These are phyloP conservation scores for Pachysandra terminalis DNA, from an alignment of 164 flowering plant species.

Conservation along the genomic window DNA sequence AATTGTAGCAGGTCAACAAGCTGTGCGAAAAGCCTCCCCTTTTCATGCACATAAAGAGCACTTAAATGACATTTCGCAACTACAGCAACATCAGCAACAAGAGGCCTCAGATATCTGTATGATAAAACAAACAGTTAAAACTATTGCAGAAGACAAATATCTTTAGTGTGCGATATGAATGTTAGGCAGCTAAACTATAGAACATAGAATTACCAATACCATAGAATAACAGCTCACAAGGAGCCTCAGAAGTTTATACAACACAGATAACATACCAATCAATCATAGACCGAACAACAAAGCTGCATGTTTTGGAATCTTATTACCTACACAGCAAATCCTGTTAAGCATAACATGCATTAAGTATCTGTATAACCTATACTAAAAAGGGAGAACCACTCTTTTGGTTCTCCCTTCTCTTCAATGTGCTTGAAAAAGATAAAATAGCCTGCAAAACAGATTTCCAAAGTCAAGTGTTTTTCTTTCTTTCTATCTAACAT, in stretches of 20 bases:
- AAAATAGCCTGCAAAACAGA: too few relatives aligned
- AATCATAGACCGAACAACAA: neutral
- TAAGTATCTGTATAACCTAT: too few relatives aligned
- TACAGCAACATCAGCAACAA: constrained; percentile 91
- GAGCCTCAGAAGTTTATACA: neutral
- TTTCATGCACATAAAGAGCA: constrained; percentile 77
- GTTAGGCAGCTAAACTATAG: neutral
- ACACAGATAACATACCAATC: neutral
- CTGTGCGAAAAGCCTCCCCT: constrained; percentile 89
- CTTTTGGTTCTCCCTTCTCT: too few relatives aligned
- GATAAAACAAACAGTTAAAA: neutral
- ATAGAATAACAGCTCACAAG: neutral
- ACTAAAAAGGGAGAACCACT: too few relatives aligned
- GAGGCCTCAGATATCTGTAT: constrained; percentile 72
- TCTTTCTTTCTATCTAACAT: too few relatives aligned
- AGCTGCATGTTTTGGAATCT: neutral
- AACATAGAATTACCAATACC: neutral
- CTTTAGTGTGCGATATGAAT: neutral
- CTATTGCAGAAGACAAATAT: neutral
- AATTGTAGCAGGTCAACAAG: constrained; percentile 90
- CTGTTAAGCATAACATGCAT: neutral
- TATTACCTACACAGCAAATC: neutral
- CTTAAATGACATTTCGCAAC: constrained; percentile 96
- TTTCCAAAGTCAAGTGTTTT: too few relatives aligned
- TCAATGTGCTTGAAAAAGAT: too few relatives aligned